Evolutionary conservation across 176 grass and related monocot species (phyloP).

Genomic region (Stipa capillata): DNA sequence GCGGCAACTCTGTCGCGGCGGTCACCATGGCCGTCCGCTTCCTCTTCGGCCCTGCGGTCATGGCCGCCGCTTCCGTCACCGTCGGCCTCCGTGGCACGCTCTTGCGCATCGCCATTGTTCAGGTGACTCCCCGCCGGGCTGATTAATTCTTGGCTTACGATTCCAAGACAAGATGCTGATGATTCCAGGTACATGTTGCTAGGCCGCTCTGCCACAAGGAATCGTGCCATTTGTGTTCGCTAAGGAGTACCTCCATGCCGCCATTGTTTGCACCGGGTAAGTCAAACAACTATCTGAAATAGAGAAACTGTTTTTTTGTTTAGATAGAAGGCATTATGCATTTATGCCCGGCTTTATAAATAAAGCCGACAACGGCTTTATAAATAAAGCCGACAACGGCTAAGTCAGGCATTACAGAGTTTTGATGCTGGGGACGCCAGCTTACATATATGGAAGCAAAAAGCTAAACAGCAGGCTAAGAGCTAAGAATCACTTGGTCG

Average conservation of each 20-base stretch:
- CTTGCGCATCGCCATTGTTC: conserved; percentile 80
- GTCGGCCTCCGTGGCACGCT: conserved; percentile 54
- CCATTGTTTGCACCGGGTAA: conserved; percentile 75
- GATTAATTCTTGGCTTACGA: neutral
- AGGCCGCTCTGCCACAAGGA: conserved; percentile 87
- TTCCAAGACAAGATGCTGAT: neutral
- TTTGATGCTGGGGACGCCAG: too few species aligned
- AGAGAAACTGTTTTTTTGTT: too few species aligned
- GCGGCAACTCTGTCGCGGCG: conserved; percentile 40
- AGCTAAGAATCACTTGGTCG: too few species aligned
- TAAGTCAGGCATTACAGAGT: neutral
- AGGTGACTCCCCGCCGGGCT: conserved; percentile 24
- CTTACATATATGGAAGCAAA: too few species aligned
- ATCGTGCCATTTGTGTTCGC: conserved; percentile 95
- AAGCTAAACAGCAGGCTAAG: too few species aligned
- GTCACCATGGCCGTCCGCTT: conserved; percentile 67
- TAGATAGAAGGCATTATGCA: neutral
- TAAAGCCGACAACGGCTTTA: too few species aligned
- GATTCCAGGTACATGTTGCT: neutral
- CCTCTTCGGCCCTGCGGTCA: conserved; percentile 55
- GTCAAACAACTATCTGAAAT: neutral
- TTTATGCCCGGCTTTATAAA: too few species aligned
- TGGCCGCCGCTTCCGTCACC: conserved; percentile 55
- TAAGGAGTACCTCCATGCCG: conserved; percentile 76
- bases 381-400: neutral